Evolutionary conservation across 805 yeast genomes (phyloP).

Genomic region (Wickerhamomyces ciferrii): DNA sequence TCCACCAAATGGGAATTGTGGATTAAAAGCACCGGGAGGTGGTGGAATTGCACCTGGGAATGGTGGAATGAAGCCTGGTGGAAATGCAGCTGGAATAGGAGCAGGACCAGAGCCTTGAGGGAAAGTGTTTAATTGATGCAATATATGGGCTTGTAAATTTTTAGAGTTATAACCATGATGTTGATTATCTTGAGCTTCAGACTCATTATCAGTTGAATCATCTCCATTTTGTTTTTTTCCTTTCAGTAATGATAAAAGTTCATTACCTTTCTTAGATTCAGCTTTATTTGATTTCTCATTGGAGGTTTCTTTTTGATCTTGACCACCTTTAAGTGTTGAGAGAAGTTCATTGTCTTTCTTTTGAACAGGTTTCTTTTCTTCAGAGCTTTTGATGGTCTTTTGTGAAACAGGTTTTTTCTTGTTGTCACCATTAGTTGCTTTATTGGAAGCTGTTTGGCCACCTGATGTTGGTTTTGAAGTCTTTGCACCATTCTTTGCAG

Average conservation of each 20-base stretch:
- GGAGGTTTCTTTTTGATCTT: neutral
- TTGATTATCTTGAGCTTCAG: conserved; percentile 20
- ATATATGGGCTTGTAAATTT: conserved; percentile 20
- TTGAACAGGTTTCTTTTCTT: neutral
- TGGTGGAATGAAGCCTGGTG: conserved; percentile 20
- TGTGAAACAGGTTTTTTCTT: conserved; percentile 23
- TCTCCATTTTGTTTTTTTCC: conserved; percentile 18
- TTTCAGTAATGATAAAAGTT: conserved; percentile 39
- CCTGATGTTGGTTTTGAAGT: neutral
- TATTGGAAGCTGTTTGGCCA: neutral
- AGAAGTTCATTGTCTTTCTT: no score
- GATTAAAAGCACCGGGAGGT: neutral
- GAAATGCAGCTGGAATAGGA: conserved; percentile 12
- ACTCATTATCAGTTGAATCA: conserved; percentile 19
- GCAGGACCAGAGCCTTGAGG: conserved; percentile 7
- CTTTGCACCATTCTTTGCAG: conserved; percentile 24
- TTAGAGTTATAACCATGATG: conserved; percentile 7
- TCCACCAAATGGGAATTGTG: conserved; percentile 5
- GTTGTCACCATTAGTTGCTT: conserved; percentile 19
- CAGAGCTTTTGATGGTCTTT: neutral
- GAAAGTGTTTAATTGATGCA: conserved; percentile 22
- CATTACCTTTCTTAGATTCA: conserved; percentile 20
- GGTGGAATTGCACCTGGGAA: conserved; percentile 10
- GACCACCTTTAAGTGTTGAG: no score
- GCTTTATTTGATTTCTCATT: neutral